Conservation (phyloP, 441 rosid genomes). For the Daphne laureola region DNA sequence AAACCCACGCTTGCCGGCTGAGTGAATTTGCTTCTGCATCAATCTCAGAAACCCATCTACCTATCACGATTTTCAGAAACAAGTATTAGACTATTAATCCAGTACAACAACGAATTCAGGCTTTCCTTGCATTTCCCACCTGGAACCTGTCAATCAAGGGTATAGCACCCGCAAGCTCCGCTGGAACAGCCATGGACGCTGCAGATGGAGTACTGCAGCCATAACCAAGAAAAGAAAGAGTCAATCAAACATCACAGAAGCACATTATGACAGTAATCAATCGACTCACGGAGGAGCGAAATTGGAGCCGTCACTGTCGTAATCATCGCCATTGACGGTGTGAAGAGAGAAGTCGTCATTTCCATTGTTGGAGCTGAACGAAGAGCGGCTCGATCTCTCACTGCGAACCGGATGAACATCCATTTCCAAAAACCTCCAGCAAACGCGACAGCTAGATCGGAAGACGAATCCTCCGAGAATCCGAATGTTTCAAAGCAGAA, state of each 20-base stretch:
- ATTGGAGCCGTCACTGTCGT: slow-evolving; percentile 67
- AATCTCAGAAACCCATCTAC: slow-evolving; percentile 86
- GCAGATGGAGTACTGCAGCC: slow-evolving; percentile 40
- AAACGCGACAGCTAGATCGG: no score
- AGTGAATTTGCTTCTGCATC: slow-evolving; percentile 96
- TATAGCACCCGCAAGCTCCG: slow-evolving; percentile 88
- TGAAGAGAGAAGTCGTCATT: slow-evolving; percentile 33
- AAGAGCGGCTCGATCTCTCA: slow-evolving; percentile 41
- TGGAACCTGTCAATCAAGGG: slow-evolving; percentile 93
- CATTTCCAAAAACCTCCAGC: slow-evolving; percentile 19
- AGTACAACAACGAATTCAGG: slow-evolving; percentile 1
- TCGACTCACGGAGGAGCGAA: slow-evolving; percentile 48
- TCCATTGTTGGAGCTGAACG: slow-evolving; percentile 40
- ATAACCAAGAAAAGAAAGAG: slow-evolving; percentile 7
- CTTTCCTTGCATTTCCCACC: slow-evolving; percentile 25
- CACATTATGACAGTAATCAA: neutral
- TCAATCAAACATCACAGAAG: neutral
- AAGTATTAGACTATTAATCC: neutral
- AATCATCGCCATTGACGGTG: slow-evolving; percentile 59
- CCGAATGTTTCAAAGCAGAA: no score
- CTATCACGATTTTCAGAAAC: slow-evolving; percentile 18
- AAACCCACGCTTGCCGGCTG: slow-evolving; percentile 82
- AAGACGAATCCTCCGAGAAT: no score
- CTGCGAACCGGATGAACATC: slow-evolving; percentile 37
- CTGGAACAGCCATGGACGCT: slow-evolving; percentile 58